These are phyloP conservation scores for Colletotrichum navitas DNA, from an alignment of 2,329 filamentous ascomycete species.

Conservation along the genomic window DNA sequence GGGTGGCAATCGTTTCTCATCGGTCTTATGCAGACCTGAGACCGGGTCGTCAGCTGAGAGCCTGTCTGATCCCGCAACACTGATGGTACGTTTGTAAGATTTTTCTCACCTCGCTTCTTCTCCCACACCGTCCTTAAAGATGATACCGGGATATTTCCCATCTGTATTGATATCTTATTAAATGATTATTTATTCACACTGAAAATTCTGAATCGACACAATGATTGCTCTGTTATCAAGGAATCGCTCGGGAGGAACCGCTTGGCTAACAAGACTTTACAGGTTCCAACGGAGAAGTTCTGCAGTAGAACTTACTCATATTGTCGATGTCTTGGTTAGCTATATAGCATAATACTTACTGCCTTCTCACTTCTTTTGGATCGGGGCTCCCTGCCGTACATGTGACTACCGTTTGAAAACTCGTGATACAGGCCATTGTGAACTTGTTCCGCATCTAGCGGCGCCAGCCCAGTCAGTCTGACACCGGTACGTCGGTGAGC, in stretches of 20 bases:
- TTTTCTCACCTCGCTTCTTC: neutral
- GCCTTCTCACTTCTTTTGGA: neutral
- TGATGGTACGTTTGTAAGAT: slow-evolving; percentile 10
- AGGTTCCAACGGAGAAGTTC: neutral
- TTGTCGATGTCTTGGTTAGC: neutral
- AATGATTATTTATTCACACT: slow-evolving; percentile 38
- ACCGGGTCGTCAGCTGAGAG: neutral
- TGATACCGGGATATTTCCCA: slow-evolving; percentile 30
- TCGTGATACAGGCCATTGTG: neutral
- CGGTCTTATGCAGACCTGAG: slow-evolving; percentile 8
- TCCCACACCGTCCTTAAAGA: slow-evolving; percentile 20
- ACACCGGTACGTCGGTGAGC: slow-evolving; percentile 11
- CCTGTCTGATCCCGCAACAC: neutral
- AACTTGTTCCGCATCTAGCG: neutral
- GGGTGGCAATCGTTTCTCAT: neutral
- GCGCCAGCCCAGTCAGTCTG: neutral
- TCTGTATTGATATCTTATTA: slow-evolving; percentile 38
- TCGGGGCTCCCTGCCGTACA: no score
- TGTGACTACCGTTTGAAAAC: neutral
- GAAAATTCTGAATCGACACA: slow-evolving; percentile 36
- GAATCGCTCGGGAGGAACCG: neutral
- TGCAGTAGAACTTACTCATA: neutral
- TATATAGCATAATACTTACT: neutral
- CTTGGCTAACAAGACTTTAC: neutral
- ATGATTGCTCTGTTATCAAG: neutral